Percentiles rank a stretch among this genome's conserved stretches.
Conservation (phyloP, 1,284 basidiomycete species). For the Malassezia sp. region DNA sequence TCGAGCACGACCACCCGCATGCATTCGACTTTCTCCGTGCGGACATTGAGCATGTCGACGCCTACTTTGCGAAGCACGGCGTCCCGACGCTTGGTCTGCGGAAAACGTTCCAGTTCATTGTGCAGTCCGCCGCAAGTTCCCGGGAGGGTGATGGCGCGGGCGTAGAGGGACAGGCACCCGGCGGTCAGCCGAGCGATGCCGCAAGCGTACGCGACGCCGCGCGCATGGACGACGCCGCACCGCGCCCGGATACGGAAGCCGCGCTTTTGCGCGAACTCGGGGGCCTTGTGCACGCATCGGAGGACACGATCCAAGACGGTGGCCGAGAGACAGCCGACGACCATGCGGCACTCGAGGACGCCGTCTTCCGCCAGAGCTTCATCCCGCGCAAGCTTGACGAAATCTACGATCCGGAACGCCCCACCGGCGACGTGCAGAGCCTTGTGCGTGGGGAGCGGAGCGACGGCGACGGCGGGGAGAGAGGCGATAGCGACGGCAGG, state of each 20-base stretch:
- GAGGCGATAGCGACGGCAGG: background rate
- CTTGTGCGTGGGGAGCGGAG: conserved; percentile 11
- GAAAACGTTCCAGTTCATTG: conserved; percentile 61
- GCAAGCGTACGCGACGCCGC: conserved; percentile 18
- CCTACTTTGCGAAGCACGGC: conserved; percentile 65
- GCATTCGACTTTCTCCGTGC: conserved; percentile 76
- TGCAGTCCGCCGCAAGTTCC: conserved; percentile 8
- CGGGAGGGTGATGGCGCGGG: conserved; percentile 28
- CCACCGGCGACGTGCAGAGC: conserved; percentile 24
- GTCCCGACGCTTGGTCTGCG: conserved; percentile 69
- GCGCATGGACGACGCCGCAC: conserved; percentile 1
- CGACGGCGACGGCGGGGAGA: background rate
- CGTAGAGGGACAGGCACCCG: too few relatives aligned
- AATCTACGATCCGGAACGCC: conserved; percentile 39
- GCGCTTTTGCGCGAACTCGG: conserved; percentile 24
- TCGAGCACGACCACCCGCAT: conserved; percentile 93
- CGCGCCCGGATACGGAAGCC: conserved; percentile 19
- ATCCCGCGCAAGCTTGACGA: conserved; percentile 43
- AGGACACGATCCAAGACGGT: background rate
- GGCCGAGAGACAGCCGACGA: background rate
- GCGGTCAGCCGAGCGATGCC: conserved; percentile 13
- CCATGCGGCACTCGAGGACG: conserved; percentile 23
- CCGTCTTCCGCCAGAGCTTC: conserved; percentile 37
- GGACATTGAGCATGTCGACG: conserved; percentile 84
- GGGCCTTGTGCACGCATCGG: conserved; percentile 18